Evolutionary conservation across 257 asterid species (phyloP).

Genomic region (Solanum sitiens): DNA sequence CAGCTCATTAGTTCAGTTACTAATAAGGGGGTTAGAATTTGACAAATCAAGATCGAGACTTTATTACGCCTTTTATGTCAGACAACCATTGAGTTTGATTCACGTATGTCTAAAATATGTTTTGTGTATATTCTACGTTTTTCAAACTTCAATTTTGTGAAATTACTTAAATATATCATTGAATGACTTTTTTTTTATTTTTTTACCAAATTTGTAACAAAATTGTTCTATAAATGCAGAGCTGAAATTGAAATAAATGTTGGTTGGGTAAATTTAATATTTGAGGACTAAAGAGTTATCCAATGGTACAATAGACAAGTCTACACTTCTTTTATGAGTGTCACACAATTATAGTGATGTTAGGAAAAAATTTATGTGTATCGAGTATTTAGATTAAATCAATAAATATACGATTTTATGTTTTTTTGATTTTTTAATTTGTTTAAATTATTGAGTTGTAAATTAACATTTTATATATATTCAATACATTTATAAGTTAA

Average conservation of each 20-base stretch:
- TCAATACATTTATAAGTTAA: background rate
- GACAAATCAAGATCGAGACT: background rate
- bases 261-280: background rate
- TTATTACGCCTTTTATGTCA: too few relatives aligned
- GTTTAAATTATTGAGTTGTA: background rate
- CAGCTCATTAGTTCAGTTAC: background rate
- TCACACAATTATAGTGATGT: background rate
- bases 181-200: too few relatives aligned
- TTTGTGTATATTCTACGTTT: background rate
- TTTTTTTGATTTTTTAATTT: rapidly evolving
- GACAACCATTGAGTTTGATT: background rate
- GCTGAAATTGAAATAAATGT: background rate
- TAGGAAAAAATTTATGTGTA: background rate
- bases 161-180: background rate
- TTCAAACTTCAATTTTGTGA: background rate
- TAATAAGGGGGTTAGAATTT: background rate
- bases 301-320: background rate
- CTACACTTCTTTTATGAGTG: background rate
- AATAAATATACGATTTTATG: too few relatives aligned
- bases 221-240: background rate
- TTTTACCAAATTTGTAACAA: background rate
- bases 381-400: too few relatives aligned
- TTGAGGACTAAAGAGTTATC: background rate
- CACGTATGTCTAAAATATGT: background rate
- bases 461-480: background rate